These are phyloP conservation scores for Linnemannia hyalina DNA, from an alignment of 192 early-diverging fungal species.

Conservation along the genomic window DNA sequence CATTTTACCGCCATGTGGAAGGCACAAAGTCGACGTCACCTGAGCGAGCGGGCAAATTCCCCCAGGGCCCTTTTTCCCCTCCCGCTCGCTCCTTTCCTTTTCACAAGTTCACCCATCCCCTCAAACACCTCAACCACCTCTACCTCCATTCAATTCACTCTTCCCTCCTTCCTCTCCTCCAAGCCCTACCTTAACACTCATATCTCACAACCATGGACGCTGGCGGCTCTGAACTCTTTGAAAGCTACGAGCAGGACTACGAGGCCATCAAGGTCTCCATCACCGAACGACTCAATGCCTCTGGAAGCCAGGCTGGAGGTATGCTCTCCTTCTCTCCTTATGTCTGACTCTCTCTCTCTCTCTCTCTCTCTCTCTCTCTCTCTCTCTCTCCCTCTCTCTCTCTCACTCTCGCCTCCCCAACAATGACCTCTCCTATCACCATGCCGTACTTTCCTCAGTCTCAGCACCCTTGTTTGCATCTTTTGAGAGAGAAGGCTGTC, in stretches of 20 bases:
- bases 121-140: background rate
- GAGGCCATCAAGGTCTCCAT: slow-evolving; percentile 71
- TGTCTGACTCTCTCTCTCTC: background rate
- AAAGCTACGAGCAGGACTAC: slow-evolving; percentile 91
- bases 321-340: slow-evolving; percentile 15
- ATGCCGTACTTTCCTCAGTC: background rate
- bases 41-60: background rate
- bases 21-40: background rate
- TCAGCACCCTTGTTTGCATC: background rate
- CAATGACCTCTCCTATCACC: background rate
- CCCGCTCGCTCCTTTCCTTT: background rate
- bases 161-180: background rate
- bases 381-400: background rate
- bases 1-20: too few relatives aligned
- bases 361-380: background rate
- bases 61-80: too few relatives aligned
- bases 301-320: slow-evolving; percentile 71
- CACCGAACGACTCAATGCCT: slow-evolving; percentile 63
- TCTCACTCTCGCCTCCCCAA: background rate
- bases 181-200: background rate
- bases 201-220: slow-evolving; percentile 42
- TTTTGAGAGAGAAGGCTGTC: background rate
- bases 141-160: background rate
- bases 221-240: slow-evolving; percentile 84
- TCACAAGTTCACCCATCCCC: background rate